Evolutionary conservation across 2,329 filamentous ascomycete genomes (phyloP), one percentile per base, ranked within the genome.

Genomic region (Chlorencoelia australis): DNA sequence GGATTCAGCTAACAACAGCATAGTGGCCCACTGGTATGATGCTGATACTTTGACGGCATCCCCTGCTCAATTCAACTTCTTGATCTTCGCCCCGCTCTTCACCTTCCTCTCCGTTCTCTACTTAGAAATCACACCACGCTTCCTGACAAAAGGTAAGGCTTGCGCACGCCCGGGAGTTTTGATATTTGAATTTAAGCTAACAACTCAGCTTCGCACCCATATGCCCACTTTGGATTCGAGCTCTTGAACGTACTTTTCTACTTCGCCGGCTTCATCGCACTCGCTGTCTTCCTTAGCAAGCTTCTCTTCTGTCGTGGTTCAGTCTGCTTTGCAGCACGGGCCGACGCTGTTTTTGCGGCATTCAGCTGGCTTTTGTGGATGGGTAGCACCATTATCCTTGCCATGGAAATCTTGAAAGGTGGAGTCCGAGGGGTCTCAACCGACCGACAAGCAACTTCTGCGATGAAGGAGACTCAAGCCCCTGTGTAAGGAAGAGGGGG

Each of bases 11-110:
- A 32, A 50, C 36, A 13, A 29, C 15, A 18, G 26, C 19, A 40
- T 37, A 79, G 75, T 79, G 38, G 62, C 69, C 45, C 64, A 77
- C 56, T 78, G 71, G 69, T 77, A 75, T 55, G 64, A 69, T 53
- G 60, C 57, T 41, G 61, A 73, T 49, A 79, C 70, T 50, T 61
- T 66, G 45, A 66, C 65, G 3, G 47, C 64, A 13, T 66, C 73
- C n/a, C 74, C 75, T 0, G 59, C 64, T 3, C 66, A 73, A 43
- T 58, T 79, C 57, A 70, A 67, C 60, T 76, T 75, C 54, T 57
- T 78, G 43, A 58, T 78, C 48, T 71, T 73, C 50, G 62, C 61
- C 17, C 66, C 71, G 2, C 44, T 71, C 28, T 67, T 71, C 49
- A 71, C 73, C 18, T 52, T 77, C 24, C 16, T 75, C 35, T 75